phyloP scores from a whole-genome alignment of 495 filamentous ascomycete species.

The Penicillium riverlandense region DNA sequence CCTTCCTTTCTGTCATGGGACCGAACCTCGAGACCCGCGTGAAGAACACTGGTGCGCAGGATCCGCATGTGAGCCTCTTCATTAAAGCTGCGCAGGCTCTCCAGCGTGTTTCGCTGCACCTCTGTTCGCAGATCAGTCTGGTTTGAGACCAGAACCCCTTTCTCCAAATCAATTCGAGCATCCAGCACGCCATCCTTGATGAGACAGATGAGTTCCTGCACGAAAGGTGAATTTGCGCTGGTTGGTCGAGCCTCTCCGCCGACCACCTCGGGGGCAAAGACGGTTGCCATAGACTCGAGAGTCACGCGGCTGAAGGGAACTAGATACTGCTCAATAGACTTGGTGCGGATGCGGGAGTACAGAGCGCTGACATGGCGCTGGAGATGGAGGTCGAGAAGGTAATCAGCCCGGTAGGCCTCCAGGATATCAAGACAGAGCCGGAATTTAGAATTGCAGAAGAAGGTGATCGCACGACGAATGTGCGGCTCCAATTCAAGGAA shows the following conservation, averaged over 20 bases:
- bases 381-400: conserved; percentile 82
- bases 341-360: conserved; percentile 68
- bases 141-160: conserved; percentile 67
- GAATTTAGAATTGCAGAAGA: conserved; percentile 86
- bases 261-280: conserved; percentile 45
- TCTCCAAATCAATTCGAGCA: conserved; percentile 77
- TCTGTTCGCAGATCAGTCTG: conserved; percentile 53
- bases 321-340: conserved; percentile 88
- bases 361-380: conserved; percentile 65
- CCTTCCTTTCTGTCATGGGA: not conserved
- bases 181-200: conserved; percentile 66
- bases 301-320: conserved; percentile 72
- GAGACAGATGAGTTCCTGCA: conserved; percentile 68
- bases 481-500: conserved; percentile 93
- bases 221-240: conserved; percentile 50
- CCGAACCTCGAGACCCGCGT: conserved; percentile 69
- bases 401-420: conserved; percentile 74
- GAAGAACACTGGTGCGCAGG: conserved; percentile 63
- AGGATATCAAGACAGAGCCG: conserved; percentile 74
- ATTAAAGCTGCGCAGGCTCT: conserved; percentile 64
- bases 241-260: conserved; percentile 30
- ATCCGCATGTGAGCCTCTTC: conserved; percentile 66
- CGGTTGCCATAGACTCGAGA: conserved; percentile 58
- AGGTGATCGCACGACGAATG: conserved; percentile 79
- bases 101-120: conserved; percentile 60